These are phyloP conservation scores for Stenocarpella maydis DNA, from an alignment of 2,329 filamentous ascomycete species.

Conservation along the genomic window DNA sequence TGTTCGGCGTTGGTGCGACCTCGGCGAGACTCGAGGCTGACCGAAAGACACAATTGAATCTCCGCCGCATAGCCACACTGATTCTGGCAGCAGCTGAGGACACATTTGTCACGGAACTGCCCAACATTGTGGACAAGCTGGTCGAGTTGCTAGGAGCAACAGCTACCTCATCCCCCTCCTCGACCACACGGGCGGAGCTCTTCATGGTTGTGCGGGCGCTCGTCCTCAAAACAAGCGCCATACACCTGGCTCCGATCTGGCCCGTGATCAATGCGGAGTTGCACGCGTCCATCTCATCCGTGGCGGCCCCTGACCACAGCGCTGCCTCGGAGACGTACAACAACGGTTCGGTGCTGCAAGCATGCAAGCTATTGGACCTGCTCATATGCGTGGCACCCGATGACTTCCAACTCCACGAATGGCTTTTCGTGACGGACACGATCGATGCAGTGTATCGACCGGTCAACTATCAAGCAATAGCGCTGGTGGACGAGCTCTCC, in stretches of 20 bases:
- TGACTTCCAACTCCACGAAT: slow-evolving; percentile 98
- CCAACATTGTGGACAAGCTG: slow-evolving; percentile 79
- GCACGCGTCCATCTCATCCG: slow-evolving; percentile 78
- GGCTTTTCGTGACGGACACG: slow-evolving; percentile 96
- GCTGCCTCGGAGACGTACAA: slow-evolving; percentile 75
- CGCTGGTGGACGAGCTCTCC: slow-evolving; percentile 84
- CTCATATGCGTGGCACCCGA: slow-evolving; percentile 88
- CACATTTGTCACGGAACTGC: slow-evolving; percentile 79
- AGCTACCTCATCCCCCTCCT: slow-evolving; percentile 89
- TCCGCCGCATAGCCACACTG: slow-evolving; percentile 82
- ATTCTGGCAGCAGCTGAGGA: slow-evolving; percentile 81
- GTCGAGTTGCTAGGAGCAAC: slow-evolving; percentile 88
- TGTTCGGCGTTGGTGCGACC: slow-evolving; percentile 97
- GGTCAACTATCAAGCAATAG: slow-evolving; percentile 71
- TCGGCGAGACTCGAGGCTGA: slow-evolving; percentile 95
- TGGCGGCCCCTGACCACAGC: slow-evolving; percentile 73
- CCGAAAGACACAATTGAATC: slow-evolving; percentile 87
- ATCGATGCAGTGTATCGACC: slow-evolving; percentile 94
- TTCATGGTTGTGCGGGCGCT: slow-evolving; percentile 88
- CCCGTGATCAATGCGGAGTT: slow-evolving; percentile 88
- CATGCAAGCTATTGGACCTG: slow-evolving; percentile 90
- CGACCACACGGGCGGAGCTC: slow-evolving; percentile 85
- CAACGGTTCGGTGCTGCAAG: slow-evolving; percentile 81
- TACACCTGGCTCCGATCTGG: slow-evolving; percentile 88
- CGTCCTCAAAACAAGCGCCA: slow-evolving; percentile 77